A percentile compares a stretch with the other conserved stretches of the same genome.
These are phyloP conservation scores for Diaporthe longicolla DNA, from an alignment of 2,329 filamentous ascomycete species.

Conservation along the genomic window DNA sequence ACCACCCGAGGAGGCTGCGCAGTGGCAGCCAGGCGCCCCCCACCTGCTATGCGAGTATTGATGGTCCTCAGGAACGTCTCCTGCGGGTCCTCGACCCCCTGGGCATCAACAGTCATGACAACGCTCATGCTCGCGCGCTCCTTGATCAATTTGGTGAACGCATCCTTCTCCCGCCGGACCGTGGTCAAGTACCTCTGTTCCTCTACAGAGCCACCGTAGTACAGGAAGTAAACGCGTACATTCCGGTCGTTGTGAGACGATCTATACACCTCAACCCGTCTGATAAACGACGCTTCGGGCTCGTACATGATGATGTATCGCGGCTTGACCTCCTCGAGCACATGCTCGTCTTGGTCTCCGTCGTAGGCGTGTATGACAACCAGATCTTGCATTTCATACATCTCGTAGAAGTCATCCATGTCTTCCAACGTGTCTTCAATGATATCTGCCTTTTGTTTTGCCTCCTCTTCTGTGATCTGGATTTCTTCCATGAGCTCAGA, in stretches of 20 bases:
- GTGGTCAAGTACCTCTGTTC: constrained; percentile 93
- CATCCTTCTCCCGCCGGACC: constrained; percentile 95
- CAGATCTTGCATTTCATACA: constrained; percentile 92
- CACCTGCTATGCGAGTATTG: constrained; percentile 96
- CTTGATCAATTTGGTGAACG: constrained; percentile 94
- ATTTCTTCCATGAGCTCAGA: constrained; percentile 86
- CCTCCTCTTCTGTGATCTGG: constrained; percentile 83
- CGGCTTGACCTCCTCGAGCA: constrained; percentile 94
- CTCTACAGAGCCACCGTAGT: constrained; percentile 94
- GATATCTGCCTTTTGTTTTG: constrained; percentile 81
- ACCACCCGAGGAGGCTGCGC: constrained; percentile 91
- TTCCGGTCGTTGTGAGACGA: constrained; percentile 92
- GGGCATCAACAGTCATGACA: constrained; percentile 81
- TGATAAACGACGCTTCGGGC: constrained; percentile 93
- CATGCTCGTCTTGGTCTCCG: constrained; percentile 93
- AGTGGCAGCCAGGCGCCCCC: constrained; percentile 86
- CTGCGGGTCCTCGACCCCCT: constrained; percentile 83
- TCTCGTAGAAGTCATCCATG: constrained; percentile 92
- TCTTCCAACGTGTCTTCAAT: constrained; percentile 85
- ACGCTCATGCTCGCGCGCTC: constrained; percentile 95
- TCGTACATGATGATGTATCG: constrained; percentile 99
- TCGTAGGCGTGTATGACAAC: constrained; percentile 94
- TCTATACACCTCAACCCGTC: constrained; percentile 93
- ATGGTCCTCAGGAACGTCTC: constrained; percentile 94
- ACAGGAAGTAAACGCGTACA: constrained; percentile 95